Evolutionary conservation across 441 rosid species (phyloP).

Genomic region (Gossypium aridum): DNA sequence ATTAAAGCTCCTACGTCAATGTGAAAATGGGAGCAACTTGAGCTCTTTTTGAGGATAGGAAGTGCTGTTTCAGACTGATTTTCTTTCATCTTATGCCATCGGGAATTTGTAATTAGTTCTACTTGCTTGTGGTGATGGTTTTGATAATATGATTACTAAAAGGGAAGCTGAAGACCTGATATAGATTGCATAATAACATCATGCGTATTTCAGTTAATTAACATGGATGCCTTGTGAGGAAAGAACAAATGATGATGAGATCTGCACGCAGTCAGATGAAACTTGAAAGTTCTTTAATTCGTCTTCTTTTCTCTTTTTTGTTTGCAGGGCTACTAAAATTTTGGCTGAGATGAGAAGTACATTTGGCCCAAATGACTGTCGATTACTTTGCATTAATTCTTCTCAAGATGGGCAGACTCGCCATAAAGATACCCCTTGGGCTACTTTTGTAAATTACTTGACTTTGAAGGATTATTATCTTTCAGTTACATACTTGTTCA

Average conservation of each 20-base stretch:
- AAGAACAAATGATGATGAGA: not conserved
- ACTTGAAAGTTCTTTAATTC: constrained; percentile 3
- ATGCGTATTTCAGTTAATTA: not conserved
- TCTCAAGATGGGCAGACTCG: constrained; percentile 62
- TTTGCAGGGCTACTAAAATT: constrained; percentile 72
- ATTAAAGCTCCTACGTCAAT: not conserved
- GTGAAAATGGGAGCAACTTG: not conserved
- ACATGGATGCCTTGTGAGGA: not conserved
- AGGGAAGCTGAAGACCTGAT: not conserved
- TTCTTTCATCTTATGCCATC: not conserved
- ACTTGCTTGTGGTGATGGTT: not conserved
- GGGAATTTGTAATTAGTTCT: not conserved
- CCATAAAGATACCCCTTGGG: constrained; percentile 71
- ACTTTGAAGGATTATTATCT: constrained; percentile 18
- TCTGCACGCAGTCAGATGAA: constrained; percentile 2
- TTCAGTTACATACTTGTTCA: constrained; percentile 16
- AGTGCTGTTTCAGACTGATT: not conserved
- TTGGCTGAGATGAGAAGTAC: constrained; percentile 84
- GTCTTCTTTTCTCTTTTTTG: constrained; percentile 1
- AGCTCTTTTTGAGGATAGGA: not conserved
- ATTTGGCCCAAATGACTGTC: constrained; percentile 73
- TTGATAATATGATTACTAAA: constrained; percentile 8
- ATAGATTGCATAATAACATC: not conserved
- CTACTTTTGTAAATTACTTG: constrained; percentile 48
- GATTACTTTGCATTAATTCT: constrained; percentile 85